Conservation (phyloP, 768 basidiomycete species). For the Tylopilus balloui region DNA sequence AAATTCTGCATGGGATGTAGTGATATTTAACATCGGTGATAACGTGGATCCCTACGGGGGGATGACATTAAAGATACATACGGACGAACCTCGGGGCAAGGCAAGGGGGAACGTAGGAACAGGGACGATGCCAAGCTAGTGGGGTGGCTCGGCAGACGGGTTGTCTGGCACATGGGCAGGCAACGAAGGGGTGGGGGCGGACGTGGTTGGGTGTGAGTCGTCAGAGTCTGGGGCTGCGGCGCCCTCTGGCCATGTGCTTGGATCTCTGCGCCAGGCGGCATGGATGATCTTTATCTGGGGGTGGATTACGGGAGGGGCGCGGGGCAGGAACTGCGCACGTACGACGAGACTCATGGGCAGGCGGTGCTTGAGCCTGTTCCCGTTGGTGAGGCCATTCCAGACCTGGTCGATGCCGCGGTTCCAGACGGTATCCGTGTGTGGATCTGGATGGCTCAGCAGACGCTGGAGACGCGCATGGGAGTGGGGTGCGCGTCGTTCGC, state of each 20-base stretch:
- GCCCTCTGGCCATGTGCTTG: constrained; percentile 67
- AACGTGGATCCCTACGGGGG: not conserved
- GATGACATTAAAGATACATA: constrained; percentile 1
- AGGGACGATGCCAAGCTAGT: not conserved
- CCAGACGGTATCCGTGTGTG: constrained; percentile 54
- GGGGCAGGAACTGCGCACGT: constrained; percentile 26
- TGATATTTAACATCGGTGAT: constrained; percentile 2
- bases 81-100: constrained; percentile 1
- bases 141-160: constrained; percentile 2
- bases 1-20: constrained; percentile 10
- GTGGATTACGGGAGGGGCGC: constrained; percentile 1
- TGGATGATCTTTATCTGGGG: constrained; percentile 67
- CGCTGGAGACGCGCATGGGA: constrained; percentile 47
- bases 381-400: constrained; percentile 58
- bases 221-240: constrained; percentile 60
- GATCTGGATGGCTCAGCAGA: constrained; percentile 44
- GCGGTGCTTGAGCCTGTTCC: constrained; percentile 52
- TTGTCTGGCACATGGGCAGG: too few species aligned
- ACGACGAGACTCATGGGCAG: constrained; percentile 66
- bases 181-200: not conserved
- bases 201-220: constrained; percentile 42
- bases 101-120: not conserved
- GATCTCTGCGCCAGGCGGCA: constrained; percentile 70
- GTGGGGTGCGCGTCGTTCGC: constrained; percentile 32
- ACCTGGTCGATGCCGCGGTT: constrained; percentile 51